Evolutionary conservation across 352 stramenopile genomes (phyloP).

Genomic region (Globisporangium parvum): DNA sequence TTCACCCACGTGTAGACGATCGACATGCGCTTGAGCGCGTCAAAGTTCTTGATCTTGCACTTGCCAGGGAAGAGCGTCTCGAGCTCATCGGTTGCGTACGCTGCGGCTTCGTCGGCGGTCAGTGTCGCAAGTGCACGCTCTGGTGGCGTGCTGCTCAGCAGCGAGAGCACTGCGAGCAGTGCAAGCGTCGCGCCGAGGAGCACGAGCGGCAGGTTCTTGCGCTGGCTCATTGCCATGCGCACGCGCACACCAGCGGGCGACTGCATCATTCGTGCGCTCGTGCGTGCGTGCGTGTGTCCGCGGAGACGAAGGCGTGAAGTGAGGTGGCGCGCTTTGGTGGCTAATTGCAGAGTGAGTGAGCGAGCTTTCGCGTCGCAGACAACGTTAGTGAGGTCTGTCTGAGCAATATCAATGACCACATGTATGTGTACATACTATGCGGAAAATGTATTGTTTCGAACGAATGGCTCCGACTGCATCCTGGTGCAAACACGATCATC

Average conservation of each 20-base stretch:
- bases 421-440: no score
- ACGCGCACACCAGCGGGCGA: constrained; percentile 52
- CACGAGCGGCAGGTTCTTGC: constrained; percentile 53
- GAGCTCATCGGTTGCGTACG: constrained; percentile 38
- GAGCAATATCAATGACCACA: no score
- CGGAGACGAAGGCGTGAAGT: neutral
- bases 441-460: no score
- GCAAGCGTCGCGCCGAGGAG: constrained; percentile 31
- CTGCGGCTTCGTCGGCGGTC: constrained; percentile 20
- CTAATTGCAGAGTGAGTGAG: constrained; percentile 10
- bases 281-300: neutral
- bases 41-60: constrained; percentile 85
- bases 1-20: constrained; percentile 91
- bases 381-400: no score
- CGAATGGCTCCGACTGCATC: neutral
- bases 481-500: constrained; percentile 1
- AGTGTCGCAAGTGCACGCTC: constrained; percentile 29
- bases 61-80: constrained; percentile 61
- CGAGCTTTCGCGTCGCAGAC: neutral
- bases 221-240: constrained; percentile 57
- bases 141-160: constrained; percentile 33
- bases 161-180: constrained; percentile 34
- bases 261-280: constrained; percentile 29
- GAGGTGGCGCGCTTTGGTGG: neutral
- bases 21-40: constrained; percentile 74